These are phyloP conservation scores for Yueomyces sp. DNA, from an alignment of 1,139 yeast genomes.

Conservation along the genomic window DNA sequence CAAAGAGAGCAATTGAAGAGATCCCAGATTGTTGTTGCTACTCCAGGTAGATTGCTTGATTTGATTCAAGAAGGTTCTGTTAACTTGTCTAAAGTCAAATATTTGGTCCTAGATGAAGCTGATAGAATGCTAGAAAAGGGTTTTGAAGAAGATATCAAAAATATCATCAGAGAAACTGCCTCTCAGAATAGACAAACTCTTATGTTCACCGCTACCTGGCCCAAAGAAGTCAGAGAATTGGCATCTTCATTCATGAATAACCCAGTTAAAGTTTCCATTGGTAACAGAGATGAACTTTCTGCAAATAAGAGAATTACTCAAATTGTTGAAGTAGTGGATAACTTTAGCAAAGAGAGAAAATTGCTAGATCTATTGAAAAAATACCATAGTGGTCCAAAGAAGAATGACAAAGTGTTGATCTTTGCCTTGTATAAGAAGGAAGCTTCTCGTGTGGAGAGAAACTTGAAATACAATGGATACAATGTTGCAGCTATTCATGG, in stretches of 20 bases:
- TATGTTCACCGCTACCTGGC: slow-evolving; percentile 99
- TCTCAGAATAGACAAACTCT: slow-evolving; percentile 86
- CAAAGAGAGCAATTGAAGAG: slow-evolving; percentile 58
- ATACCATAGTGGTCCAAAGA: slow-evolving; percentile 55
- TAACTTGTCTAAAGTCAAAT: slow-evolving; percentile 53
- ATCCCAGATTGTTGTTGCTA: slow-evolving; percentile 78
- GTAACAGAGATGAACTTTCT: slow-evolving; percentile 75
- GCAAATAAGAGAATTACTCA: slow-evolving; percentile 93
- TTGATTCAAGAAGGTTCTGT: slow-evolving; percentile 81
- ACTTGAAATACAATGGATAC: slow-evolving; percentile 61
- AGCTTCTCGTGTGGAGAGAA: slow-evolving; percentile 79
- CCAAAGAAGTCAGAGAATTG: slow-evolving; percentile 87
- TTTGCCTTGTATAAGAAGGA: slow-evolving; percentile 95
- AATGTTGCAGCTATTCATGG: slow-evolving; percentile 92
- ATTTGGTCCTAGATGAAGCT: slow-evolving; percentile 90
- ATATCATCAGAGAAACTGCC: slow-evolving; percentile 76
- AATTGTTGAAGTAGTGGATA: slow-evolving; percentile 85
- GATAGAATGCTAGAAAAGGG: slow-evolving; percentile 98
- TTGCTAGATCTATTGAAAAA: slow-evolving; percentile 58
- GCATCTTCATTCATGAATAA: slow-evolving; percentile 75
- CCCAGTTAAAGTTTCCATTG: slow-evolving; percentile 77
- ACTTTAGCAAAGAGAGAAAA: slow-evolving; percentile 66
- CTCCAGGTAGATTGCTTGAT: slow-evolving; percentile 93
- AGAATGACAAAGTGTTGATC: slow-evolving; percentile 70
- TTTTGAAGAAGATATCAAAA: slow-evolving; percentile 89